Evolutionary conservation across 2,329 filamentous ascomycete species (phyloP).

Genomic region (Fusarium succisae): DNA sequence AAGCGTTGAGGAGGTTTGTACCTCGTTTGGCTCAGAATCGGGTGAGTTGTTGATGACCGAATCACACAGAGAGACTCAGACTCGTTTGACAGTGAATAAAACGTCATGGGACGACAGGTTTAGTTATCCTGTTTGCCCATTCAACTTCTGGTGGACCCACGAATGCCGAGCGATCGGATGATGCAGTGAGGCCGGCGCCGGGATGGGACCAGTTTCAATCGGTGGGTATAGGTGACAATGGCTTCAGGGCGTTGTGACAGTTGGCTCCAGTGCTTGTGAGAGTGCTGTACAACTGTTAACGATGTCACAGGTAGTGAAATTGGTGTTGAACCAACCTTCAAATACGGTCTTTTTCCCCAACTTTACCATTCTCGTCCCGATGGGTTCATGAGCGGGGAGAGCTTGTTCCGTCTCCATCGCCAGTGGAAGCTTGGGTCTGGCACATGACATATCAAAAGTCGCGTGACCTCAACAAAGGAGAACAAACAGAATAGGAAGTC

Average conservation of each 20-base stretch:
- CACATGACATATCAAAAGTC: constrained; percentile 34
- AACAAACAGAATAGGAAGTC: not conserved
- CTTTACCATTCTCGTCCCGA: constrained; percentile 6
- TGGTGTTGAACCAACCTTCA: not conserved
- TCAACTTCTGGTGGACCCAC: constrained; percentile 40
- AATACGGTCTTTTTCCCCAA: not conserved
- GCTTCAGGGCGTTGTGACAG: constrained; percentile 5
- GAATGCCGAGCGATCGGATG: constrained; percentile 41
- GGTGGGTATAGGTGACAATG: constrained; percentile 23
- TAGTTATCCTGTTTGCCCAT: constrained; percentile 34
- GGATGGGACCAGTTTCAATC: constrained; percentile 28
- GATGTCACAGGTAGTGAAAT: not conserved
- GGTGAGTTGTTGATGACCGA: constrained; percentile 23
- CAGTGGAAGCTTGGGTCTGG: constrained; percentile 22
- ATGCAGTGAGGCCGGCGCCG: constrained; percentile 39
- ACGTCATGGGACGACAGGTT: constrained; percentile 39
- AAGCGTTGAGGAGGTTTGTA: constrained; percentile 4
- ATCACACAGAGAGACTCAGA: constrained; percentile 17
- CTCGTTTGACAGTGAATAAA: constrained; percentile 30
- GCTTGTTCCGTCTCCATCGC: constrained; percentile 19
- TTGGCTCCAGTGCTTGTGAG: not conserved
- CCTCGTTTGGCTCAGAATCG: not conserved
- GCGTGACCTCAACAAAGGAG: constrained; percentile 26
- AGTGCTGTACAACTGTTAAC: not conserved
- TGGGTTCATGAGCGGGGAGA: constrained; percentile 35